These are phyloP conservation scores for Ilyonectria robusta DNA, from an alignment of 2,329 filamentous ascomycete species.

Conservation along the genomic window DNA sequence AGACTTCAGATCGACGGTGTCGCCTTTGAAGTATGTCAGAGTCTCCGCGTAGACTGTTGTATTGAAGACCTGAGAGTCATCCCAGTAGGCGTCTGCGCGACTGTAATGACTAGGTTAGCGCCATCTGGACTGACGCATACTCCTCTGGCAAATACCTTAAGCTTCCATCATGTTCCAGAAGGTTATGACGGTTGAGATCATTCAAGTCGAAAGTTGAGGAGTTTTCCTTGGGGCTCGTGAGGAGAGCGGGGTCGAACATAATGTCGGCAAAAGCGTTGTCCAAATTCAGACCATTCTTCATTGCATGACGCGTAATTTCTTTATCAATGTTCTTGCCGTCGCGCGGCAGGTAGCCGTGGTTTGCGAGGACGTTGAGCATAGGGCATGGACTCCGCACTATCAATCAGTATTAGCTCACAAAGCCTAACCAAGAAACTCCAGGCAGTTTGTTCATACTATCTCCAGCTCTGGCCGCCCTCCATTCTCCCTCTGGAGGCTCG, in stretches of 20 bases:
- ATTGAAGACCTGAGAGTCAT: constrained; percentile 19
- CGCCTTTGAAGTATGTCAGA: constrained; percentile 1
- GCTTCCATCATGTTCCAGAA: constrained; percentile 22
- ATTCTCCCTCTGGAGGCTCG: background rate
- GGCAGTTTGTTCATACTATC: background rate
- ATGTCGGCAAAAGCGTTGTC: constrained; percentile 6
- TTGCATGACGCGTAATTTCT: background rate
- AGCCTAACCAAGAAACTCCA: background rate
- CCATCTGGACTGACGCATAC: background rate
- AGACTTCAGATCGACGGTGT: background rate
- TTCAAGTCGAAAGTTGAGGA: constrained; percentile 9
- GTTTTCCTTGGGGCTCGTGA: constrained; percentile 3
- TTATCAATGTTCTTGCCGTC: constrained; percentile 16
- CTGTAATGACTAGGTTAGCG: background rate
- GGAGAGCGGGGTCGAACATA: constrained; percentile 17
- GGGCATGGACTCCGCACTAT: constrained; percentile 19
- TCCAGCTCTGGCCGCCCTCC: background rate
- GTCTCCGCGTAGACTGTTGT: constrained; percentile 8
- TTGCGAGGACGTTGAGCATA: constrained; percentile 22
- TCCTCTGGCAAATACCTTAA: constrained; percentile 4
- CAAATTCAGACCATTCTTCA: constrained; percentile 14
- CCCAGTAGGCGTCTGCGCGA: constrained; percentile 18
- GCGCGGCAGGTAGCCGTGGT: constrained; percentile 16
- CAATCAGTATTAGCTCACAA: background rate
- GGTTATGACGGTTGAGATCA: constrained; percentile 17